Conservation (phyloP, 441 rosid species). For the Populus hybrid region DNA sequence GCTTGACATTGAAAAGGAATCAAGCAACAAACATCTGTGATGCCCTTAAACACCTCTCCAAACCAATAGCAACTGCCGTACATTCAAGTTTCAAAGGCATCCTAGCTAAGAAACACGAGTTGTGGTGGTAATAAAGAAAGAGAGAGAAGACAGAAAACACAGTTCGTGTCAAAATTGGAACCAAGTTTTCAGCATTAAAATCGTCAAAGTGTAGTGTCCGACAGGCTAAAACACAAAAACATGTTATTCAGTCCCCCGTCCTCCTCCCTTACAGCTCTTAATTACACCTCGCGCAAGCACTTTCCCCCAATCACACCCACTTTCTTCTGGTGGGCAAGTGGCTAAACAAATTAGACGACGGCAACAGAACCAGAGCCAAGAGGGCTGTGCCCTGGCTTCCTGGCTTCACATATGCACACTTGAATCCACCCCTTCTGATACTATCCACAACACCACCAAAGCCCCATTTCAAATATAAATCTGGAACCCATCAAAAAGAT, state of each 20-base stretch:
- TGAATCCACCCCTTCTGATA: constrained; percentile 13
- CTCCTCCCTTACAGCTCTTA: neutral
- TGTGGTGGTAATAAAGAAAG: too few relatives aligned
- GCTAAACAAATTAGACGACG: neutral
- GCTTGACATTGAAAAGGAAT: too few relatives aligned
- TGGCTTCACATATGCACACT: constrained; percentile 19
- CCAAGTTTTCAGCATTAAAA: neutral
- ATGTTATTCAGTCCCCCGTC: constrained; percentile 1
- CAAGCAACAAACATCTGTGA: too few relatives aligned
- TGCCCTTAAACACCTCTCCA: too few relatives aligned
- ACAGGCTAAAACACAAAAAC: neutral
- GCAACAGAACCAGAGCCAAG: constrained; percentile 3
- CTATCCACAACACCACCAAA: constrained; percentile 1
- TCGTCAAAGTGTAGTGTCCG: constrained; percentile 14
- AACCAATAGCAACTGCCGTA: too few relatives aligned
- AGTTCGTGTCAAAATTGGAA: constrained; percentile 24
- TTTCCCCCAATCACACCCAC: constrained; percentile 5
- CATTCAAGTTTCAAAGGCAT: too few relatives aligned
- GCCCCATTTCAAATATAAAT: neutral
- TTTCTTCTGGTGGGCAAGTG: neutral
- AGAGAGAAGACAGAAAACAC: neutral
- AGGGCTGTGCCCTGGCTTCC: neutral
- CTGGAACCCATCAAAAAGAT: constrained; percentile 4
- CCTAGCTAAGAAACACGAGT: too few relatives aligned
- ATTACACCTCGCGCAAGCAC: constrained; percentile 12